These are phyloP conservation scores for Fusarium sp. DNA, from an alignment of 2,329 filamentous ascomycete genomes.

Conservation along the genomic window DNA sequence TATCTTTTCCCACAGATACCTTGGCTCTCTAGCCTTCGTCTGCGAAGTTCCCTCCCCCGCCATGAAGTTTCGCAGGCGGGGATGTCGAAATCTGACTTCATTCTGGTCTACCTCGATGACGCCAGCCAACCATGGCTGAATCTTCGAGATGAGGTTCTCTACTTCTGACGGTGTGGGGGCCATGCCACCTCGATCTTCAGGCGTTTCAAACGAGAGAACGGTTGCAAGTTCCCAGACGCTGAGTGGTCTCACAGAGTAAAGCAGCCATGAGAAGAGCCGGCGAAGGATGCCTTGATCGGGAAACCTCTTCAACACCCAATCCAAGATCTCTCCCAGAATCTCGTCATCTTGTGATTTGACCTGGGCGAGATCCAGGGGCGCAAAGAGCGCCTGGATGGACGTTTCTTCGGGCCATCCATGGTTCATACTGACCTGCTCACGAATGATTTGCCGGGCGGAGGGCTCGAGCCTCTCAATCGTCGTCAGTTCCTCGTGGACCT, in stretches of 20 bases:
- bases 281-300: neutral
- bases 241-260: constrained; percentile 12
- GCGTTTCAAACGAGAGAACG: neutral
- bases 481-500: fast-evolving
- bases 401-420: neutral
- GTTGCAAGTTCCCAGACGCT: constrained; percentile 7
- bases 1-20: neutral
- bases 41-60: fast-evolving
- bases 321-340: neutral
- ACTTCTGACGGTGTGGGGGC: neutral
- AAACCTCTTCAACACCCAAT: neutral
- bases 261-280: neutral
- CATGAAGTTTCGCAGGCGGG: neutral
- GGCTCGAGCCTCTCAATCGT: neutral
- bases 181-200: fast-evolving
- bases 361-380: neutral
- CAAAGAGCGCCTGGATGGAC: neutral
- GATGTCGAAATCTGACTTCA: constrained; percentile 1
- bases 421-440: neutral
- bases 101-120: constrained; percentile 1
- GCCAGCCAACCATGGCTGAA: neutral
- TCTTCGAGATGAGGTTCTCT: neutral
- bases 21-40: fast-evolving
- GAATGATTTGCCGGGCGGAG: neutral
- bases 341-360: neutral